Evolutionary conservation across 176 grass and related monocot genomes (phyloP), one percentile per base, ranked within the genome.

Genomic region (Aegilops tauschii): DNA sequence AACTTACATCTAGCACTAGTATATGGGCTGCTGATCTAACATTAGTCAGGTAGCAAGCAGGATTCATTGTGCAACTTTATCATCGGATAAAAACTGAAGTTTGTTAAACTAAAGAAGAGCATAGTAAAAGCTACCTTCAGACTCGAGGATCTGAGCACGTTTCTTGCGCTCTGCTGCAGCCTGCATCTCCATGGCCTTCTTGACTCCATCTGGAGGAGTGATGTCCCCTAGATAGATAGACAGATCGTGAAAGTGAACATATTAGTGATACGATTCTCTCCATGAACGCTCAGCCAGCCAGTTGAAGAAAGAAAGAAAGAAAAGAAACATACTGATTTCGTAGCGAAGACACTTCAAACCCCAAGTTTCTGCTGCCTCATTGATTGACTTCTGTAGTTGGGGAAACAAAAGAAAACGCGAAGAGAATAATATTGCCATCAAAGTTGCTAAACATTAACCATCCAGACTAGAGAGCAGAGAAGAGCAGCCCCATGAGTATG

Each of bases 161-260:
- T 96, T 98, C 86, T 75, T 98, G 83, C 96, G 94, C 79, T 98
- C 96, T 49, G 96, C 96, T 85, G 96, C 96, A 3, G 92, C 96
- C 79, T 98, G 96, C 96, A 98, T 98, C 82, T 98, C 96, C 96
- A 98, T 98, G 86, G 96, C 96, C 62, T 71, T 90, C 86, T 91
- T 98, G n/a, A 98, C 91, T 18, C 93, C 97, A 23, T 73, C 71
- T 63, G 97, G 97, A 68, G 97, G 97, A 63, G 88, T 90, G 80
- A 98, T 98, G 76, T 98, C 97, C 97, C 93, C 97, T 98, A 23
- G 29, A 83, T 20, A 66, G 47, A 56, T 47, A 12, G 31, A 65
- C 5, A 47, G 42, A 45, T 40, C 10, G 39, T 40, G 9, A 40
- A 40, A 40, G 39, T 40, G 39, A 10, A 40, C 39, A 40, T 10